phyloP scores from a whole-genome alignment of 129 eudicot species.

The Apium graveolens region DNA sequence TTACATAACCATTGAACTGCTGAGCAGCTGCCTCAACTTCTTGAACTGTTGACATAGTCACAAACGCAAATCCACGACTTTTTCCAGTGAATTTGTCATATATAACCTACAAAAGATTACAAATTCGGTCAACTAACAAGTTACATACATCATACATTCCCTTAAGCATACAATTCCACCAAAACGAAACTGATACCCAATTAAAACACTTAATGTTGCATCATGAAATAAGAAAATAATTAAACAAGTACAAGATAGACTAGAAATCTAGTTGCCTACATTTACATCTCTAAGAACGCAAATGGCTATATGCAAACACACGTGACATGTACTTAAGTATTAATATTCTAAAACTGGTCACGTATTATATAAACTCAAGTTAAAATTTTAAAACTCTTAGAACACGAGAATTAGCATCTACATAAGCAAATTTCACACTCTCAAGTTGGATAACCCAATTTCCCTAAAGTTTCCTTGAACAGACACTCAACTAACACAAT shows the following conservation, averaged over 20 bases:
- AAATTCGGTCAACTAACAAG: constrained; percentile 6
- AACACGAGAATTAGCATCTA: not conserved
- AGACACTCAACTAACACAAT: not conserved
- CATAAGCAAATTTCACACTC: not conserved
- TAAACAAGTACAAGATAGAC: not conserved
- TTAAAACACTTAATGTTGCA: not conserved
- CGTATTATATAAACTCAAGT: not conserved
- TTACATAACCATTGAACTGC: constrained; percentile 77
- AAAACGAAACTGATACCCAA: not conserved
- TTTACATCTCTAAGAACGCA: not conserved
- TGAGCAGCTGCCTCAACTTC: constrained; percentile 67
- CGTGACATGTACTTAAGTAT: not conserved
- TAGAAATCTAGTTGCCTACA: not conserved
- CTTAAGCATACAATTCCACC: not conserved
- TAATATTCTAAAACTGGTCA: not conserved
- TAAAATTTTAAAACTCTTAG: not conserved
- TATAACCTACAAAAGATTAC: constrained; percentile 47
- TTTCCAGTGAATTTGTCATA: constrained; percentile 68
- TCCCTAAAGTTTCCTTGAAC: not conserved
- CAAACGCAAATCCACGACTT: constrained; percentile 85
- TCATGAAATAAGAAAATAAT: not conserved
- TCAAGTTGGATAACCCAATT: not conserved
- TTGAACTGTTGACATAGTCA: constrained; percentile 63
- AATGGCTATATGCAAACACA: not conserved
- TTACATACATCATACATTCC: not conserved